A percentile compares a stretch with the other conserved stretches of the same genome.
These are phyloP conservation scores for Trichoderma koningii DNA, from an alignment of 2,329 filamentous ascomycete species.

Conservation along the genomic window DNA sequence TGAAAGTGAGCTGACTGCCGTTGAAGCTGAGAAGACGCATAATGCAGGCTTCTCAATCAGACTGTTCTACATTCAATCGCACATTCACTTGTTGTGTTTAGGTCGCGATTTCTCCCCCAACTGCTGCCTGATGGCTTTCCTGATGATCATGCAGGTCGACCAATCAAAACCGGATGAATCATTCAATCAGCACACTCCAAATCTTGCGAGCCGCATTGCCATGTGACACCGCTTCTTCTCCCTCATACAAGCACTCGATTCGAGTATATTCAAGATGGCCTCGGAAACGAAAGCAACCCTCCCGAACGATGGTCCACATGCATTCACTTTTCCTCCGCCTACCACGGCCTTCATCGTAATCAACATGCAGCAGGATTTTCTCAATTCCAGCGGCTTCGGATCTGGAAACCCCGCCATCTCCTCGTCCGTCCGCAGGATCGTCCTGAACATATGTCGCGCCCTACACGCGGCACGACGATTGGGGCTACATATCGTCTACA, in stretches of 20 bases:
- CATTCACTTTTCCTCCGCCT: not conserved
- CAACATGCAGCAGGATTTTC: constrained; percentile 15
- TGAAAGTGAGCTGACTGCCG: not conserved
- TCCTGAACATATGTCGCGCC: not conserved
- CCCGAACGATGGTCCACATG: not conserved
- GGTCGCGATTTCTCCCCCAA: not conserved
- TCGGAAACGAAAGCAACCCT: not conserved
- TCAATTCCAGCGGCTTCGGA: constrained; percentile 7
- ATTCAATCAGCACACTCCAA: not conserved
- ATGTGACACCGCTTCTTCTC: not conserved
- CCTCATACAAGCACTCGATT: not conserved
- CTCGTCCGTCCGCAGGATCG: constrained; percentile 5
- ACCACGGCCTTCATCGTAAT: constrained; percentile 10
- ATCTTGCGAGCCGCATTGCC: not conserved
- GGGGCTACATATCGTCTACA: constrained; percentile 10
- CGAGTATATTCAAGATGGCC: not conserved
- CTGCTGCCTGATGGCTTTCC: not conserved
- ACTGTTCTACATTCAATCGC: no score
- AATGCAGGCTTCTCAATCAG: not conserved
- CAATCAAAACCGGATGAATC: not conserved
- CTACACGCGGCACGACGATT: not conserved
- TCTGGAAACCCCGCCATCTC: not conserved
- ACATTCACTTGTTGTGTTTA: not conserved
- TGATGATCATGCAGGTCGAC: not conserved
- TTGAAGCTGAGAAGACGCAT: constrained; percentile 1